Base-by-base conservation (phyloP, 139 green algal genomes). In the Chlamydomonas incerta region DNA sequence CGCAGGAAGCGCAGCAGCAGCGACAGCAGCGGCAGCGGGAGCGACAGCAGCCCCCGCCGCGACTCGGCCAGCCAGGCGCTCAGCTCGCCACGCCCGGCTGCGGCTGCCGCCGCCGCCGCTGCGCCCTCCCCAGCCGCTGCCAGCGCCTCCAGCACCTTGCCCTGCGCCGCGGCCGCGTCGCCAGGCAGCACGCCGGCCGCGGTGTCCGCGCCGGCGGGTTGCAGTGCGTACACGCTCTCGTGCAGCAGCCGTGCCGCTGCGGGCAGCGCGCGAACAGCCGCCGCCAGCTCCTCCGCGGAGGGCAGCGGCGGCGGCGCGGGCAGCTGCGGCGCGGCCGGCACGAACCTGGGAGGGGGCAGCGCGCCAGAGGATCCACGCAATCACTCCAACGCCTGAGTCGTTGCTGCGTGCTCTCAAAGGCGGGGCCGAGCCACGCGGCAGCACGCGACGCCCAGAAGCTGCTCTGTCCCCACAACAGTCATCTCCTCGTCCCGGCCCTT, bases 1-100 rank as follows among this genome's bases (percentile, higher is more conserved):
- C 66, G 65, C 47, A 85, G 29, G 79, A 85, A 85, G 29, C 79
- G 66, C 65, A 85, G 63, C 46, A 85, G 79, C 79, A 76, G 66
- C 66, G n/a, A 50, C 66, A 85, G 79, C 79, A 85, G 63, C 26
- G 79, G 79, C 0, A 5, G 31, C 23, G 79, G 79, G 50, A 85
- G 66, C 23, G 41, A 28, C 46, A 85, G 31, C 79, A 85, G 31
- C 20, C 66, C 31, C 20, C 37, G 55, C 2, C 50, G 31, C 6
- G 66, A 66, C 5, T 55, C 47, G 1, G 24, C 31, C 47, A 85
- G 65, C 79, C 79, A 85, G 23, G 79, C 55, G 20, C 60, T 31
- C 24, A n/a, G 10, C 10, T 23, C 60, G 60, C 65, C 17, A 9
- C 65, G 18, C 24, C 13, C 31, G 52, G 33, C 74, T 60, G 34